phyloP scores from a whole-genome alignment of 2,329 filamentous ascomycete species.

The Escovopsis sp. region DNA sequence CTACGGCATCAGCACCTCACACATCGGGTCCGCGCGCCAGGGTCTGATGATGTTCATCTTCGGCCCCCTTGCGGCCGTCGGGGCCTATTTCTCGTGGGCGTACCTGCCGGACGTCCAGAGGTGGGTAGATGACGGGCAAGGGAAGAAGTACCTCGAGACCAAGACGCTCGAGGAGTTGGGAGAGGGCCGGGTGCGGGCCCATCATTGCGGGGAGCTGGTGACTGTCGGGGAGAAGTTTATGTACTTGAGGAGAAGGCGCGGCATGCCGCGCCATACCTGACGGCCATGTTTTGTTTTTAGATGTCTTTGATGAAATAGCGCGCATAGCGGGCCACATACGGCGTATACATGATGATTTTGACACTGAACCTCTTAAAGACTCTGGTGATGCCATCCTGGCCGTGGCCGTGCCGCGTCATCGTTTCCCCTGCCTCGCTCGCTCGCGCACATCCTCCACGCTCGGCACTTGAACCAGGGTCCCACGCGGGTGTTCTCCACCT shows the following conservation, averaged over 20 bases:
- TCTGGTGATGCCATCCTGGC: background rate
- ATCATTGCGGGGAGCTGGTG: conserved; percentile 28
- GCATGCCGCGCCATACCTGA: conserved; percentile 2
- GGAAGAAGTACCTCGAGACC: conserved; percentile 24
- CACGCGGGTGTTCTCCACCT: no score
- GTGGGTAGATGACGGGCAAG: conserved; percentile 20
- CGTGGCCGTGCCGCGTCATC: no score
- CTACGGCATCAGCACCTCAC: conserved; percentile 33
- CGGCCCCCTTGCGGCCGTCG: conserved; percentile 32
- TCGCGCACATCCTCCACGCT: no score
- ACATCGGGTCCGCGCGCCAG: conserved; percentile 26
- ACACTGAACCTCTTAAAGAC: background rate
- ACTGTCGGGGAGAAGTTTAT: conserved; percentile 28
- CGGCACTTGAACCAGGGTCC: no score
- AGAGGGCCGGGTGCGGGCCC: conserved; percentile 30
- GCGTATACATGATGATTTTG: background rate
- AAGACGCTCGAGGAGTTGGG: conserved; percentile 37
- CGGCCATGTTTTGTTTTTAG: background rate
- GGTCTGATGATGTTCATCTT: conserved; percentile 37
- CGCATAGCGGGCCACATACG: no score
- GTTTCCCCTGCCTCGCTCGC: no score
- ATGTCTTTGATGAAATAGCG: background rate
- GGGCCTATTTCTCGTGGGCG: conserved; percentile 36
- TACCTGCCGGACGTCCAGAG: conserved; percentile 35
- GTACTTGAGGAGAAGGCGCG: conserved; percentile 21